These are phyloP conservation scores for Amanita fuliginea DNA, from an alignment of 768 basidiomycete species.

Conservation along the genomic window DNA sequence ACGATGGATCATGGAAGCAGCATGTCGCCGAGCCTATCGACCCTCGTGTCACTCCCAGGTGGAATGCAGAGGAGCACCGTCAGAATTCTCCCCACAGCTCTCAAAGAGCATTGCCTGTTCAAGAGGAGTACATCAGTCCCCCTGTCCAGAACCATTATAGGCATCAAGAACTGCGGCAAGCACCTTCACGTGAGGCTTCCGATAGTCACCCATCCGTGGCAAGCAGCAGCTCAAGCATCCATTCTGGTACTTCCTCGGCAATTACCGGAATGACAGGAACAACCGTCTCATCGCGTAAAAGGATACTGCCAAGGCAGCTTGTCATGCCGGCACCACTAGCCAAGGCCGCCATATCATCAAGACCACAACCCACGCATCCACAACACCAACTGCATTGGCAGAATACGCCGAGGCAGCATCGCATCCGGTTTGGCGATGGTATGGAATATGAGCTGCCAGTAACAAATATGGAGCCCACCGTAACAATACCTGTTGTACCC, in stretches of 20 bases:
- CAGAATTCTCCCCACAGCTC: background rate
- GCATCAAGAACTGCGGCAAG: background rate
- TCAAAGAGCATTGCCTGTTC: background rate
- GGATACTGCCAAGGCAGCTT: constrained; percentile 48
- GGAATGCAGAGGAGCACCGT: background rate
- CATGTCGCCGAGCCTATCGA: background rate
- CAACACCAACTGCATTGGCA: background rate
- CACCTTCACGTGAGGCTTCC: background rate
- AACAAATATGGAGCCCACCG: background rate
- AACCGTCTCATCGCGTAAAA: constrained; percentile 14
- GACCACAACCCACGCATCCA: background rate
- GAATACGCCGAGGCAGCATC: constrained; percentile 1
- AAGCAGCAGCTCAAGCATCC: constrained; percentile 1
- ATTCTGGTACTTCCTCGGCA: background rate
- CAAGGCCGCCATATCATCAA: constrained; percentile 3
- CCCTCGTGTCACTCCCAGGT: background rate
- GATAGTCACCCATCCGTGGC: background rate
- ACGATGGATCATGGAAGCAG: background rate
- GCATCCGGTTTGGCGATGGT: constrained; percentile 3
- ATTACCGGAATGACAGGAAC: background rate
- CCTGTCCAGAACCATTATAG: background rate
- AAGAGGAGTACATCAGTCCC: background rate
- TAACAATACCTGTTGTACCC: background rate
- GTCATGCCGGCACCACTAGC: constrained; percentile 68
- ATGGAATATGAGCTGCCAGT: constrained; percentile 3